Base-by-base conservation (phyloP, 2,329 filamentous ascomycete genomes). In the Acephala macrosclerotiorum region DNA sequence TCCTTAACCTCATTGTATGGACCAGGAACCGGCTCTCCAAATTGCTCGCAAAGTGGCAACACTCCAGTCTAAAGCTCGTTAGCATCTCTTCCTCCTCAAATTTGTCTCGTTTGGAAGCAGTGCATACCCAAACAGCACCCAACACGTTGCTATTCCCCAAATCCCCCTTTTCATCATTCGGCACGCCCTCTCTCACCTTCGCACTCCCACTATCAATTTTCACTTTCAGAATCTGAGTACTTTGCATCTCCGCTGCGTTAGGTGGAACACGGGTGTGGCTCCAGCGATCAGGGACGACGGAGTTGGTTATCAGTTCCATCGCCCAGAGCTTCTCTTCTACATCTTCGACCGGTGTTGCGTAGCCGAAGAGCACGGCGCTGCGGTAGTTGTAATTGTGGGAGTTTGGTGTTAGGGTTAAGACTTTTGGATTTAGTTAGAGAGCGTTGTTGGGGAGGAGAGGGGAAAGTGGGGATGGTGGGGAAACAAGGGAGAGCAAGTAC, bases 331-430 rank as follows among this genome's bases (percentile, higher is more conserved):
- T 92, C 80, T 96, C 93, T 1, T 84, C 85, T 0, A 80, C 75
- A 65, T 90, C 86, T 3, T 87, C 85, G 5, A 96, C 91, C 1
- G 90, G 77, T 9, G 79, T 82, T 0, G 90, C 93, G 75, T 89
- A 85, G 0, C 93, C 94, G 74, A 94, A 93, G 16, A 96, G 83
- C 6, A 93, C 82, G 12, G 91, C 91, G 45, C 89, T 93, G 68
- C 92, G 91, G 81, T 96, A 97, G 81, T 97, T 96, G 82, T 93
- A 95, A 80, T 87, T 92, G 81, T 96, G 92, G 63, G 85, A 87
- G 81, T 92, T 91, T n/a, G 93, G 91, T 0, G 92, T 93, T 11
- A 96, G 85, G 18, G 91, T 86, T 29, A 97, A 86, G 14, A 97
- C 89, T 60, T 36, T 33, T 33, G 29, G 14, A 18, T 20, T 14